Percentiles rank a stretch among this genome's conserved stretches.
These are phyloP conservation scores for Camelina neglecta DNA, from an alignment of 345 rosid genomes.

Conservation along the genomic window DNA sequence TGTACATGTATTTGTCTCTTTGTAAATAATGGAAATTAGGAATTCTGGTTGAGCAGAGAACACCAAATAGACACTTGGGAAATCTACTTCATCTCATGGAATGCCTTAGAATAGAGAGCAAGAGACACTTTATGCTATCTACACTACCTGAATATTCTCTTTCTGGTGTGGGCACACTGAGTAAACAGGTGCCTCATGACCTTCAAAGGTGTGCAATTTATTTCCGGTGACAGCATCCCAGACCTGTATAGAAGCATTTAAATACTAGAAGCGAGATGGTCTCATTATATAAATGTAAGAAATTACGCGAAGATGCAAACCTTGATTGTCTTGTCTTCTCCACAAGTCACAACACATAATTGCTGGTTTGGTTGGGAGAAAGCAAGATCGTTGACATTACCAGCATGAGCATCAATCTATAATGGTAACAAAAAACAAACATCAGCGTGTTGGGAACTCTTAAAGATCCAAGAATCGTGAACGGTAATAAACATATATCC, in stretches of 20 bases:
- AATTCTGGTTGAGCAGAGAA: constrained; percentile 21
- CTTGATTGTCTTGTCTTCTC: constrained; percentile 76
- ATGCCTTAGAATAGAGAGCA: constrained; percentile 18
- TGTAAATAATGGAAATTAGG: background rate
- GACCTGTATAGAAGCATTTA: constrained; percentile 46
- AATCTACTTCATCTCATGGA: constrained; percentile 5
- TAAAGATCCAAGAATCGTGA: constrained; percentile 25
- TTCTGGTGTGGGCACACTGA: constrained; percentile 71
- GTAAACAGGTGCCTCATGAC: constrained; percentile 77
- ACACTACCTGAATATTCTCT: constrained; percentile 65
- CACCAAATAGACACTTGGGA: background rate
- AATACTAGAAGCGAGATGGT: constrained; percentile 20
- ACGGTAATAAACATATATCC: background rate
- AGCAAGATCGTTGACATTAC: constrained; percentile 74
- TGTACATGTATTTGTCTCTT: background rate
- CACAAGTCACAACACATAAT: constrained; percentile 66
- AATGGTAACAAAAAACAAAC: constrained; percentile 11
- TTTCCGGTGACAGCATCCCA: constrained; percentile 69
- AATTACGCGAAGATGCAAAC: constrained; percentile 41
- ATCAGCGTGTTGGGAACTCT: constrained; percentile 8
- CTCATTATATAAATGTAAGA: background rate
- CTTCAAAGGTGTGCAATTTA: constrained; percentile 65
- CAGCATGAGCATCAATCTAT: constrained; percentile 74
- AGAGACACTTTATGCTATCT: constrained; percentile 8
- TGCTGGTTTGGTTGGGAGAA: constrained; percentile 69